These are phyloP conservation scores for Apiospora pterosperma DNA, from an alignment of 2,329 filamentous ascomycete genomes.

Conservation along the genomic window DNA sequence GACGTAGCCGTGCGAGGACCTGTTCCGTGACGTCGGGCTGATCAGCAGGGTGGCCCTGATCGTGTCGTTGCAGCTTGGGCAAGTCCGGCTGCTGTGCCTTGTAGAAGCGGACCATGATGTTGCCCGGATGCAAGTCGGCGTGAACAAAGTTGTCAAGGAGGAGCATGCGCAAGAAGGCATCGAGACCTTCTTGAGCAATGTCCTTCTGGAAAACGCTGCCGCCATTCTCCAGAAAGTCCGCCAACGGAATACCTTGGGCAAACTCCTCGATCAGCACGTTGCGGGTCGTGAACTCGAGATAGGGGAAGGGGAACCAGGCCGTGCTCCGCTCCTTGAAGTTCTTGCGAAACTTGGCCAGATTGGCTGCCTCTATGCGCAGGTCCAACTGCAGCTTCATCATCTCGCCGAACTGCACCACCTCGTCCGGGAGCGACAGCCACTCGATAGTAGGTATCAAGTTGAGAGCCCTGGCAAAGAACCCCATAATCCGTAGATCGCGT, in stretches of 20 bases:
- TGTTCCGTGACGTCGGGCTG: conserved; percentile 77
- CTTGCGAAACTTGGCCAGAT: conserved; percentile 80
- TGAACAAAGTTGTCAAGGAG: conserved; percentile 97
- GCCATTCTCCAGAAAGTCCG: conserved; percentile 86
- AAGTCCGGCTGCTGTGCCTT: conserved; percentile 72
- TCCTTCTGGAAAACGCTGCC: conserved; percentile 91
- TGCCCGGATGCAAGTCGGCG: conserved; percentile 92
- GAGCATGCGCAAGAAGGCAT: conserved; percentile 95
- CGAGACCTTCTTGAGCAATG: conserved; percentile 90
- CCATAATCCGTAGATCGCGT: conserved; percentile 93
- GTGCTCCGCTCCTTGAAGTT: conserved; percentile 88
- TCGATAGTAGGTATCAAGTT: conserved; percentile 91
- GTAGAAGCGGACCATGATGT: conserved; percentile 99
- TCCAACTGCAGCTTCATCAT: conserved; percentile 99
- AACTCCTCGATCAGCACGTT: conserved; percentile 94
- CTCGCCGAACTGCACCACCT: conserved; percentile 89
- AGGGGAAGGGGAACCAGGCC: conserved; percentile 96
- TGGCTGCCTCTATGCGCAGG: conserved; percentile 89
- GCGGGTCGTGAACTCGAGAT: conserved; percentile 86
- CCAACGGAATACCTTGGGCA: conserved; percentile 87
- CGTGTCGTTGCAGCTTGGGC: conserved; percentile 39
- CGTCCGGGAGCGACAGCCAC: conserved; percentile 94
- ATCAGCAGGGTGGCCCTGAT: conserved; percentile 13
- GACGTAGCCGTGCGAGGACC: conserved; percentile 75
- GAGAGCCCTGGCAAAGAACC: conserved; percentile 78